Conservation (phyloP, 1,284 basidiomycete genomes). For the Phlebopus sp. region DNA sequence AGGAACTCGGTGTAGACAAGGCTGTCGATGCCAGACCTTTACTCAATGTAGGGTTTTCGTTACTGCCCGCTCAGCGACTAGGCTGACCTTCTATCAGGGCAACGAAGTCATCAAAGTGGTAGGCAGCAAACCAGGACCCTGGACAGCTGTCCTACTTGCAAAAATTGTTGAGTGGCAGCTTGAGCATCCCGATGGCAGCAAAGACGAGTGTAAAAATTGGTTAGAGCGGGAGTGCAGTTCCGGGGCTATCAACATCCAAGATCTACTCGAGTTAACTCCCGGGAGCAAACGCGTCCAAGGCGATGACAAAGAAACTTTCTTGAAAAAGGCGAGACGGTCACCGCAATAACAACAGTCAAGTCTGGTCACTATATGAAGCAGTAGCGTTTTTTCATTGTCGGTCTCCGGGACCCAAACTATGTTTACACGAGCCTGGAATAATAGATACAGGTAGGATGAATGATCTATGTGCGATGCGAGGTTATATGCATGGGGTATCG, state of each 20-base stretch:
- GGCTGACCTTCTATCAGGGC: conserved; percentile 52
- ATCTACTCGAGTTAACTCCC: conserved; percentile 19
- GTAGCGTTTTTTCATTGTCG: not conserved
- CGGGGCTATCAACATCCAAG: conserved; percentile 41
- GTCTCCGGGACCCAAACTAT: not conserved
- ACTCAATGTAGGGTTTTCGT: conserved; percentile 62
- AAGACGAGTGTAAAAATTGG: conserved; percentile 71
- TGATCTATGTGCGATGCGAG: conserved; percentile 2
- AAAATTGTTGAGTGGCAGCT: conserved; percentile 82
- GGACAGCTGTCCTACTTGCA: conserved; percentile 63
- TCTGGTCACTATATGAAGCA: not conserved
- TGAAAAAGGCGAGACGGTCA: conserved; percentile 47
- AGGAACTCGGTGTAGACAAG: conserved; percentile 58
- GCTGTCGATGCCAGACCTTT: conserved; percentile 70
- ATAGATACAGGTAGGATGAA: conserved; percentile 16
- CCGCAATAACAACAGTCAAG: conserved; percentile 4
- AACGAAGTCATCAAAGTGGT: conserved; percentile 60
- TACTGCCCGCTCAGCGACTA: not conserved
- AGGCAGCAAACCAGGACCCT: conserved; percentile 58
- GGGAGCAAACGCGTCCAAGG: conserved; percentile 25
- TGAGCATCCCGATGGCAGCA: conserved; percentile 62
- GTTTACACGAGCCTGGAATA: conserved; percentile 8
- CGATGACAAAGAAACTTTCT: conserved; percentile 30
- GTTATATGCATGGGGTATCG: conserved; percentile 1
- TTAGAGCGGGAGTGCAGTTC: conserved; percentile 51